Conservation (phyloP, 495 filamentous ascomycete species). For the Talaromyces liani region DNA sequence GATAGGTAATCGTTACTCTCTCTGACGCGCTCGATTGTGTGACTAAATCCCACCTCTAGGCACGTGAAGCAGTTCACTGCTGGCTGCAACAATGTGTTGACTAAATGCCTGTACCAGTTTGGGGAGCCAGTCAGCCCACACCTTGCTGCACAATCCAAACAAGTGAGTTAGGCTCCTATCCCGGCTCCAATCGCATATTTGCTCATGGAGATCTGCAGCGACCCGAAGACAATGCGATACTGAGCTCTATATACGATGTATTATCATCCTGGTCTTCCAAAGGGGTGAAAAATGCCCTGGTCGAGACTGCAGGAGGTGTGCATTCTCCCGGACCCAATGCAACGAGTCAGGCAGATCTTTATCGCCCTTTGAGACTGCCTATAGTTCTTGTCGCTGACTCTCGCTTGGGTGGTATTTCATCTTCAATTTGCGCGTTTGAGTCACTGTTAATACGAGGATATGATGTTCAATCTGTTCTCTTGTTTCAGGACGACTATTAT, state of each 20-base stretch:
- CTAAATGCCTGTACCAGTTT: constrained; percentile 62
- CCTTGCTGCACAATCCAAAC: constrained; percentile 47
- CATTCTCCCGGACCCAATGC: constrained; percentile 67
- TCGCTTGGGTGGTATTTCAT: constrained; percentile 64
- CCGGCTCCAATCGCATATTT: neutral
- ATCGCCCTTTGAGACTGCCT: constrained; percentile 60
- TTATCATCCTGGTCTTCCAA: constrained; percentile 33
- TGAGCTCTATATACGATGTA: constrained; percentile 38
- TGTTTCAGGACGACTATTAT: constrained; percentile 56
- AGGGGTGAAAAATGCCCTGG: constrained; percentile 40
- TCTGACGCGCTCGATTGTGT: neutral
- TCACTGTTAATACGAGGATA: constrained; percentile 66
- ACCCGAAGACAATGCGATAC: constrained; percentile 40
- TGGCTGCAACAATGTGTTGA: constrained; percentile 31
- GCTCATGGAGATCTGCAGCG: constrained; percentile 18
- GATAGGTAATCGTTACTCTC: constrained; percentile 36
- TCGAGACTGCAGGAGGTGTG: constrained; percentile 74
- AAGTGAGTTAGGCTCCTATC: constrained; percentile 11
- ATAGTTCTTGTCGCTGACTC: constrained; percentile 66
- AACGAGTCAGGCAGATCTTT: constrained; percentile 68
- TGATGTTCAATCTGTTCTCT: constrained; percentile 56
- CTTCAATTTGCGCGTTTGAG: constrained; percentile 69
- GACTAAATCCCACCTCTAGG: constrained; percentile 19
- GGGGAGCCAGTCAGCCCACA: constrained; percentile 66
- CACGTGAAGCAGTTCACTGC: constrained; percentile 51